Conservation (phyloP, 2,329 filamentous ascomycete genomes). For the Aspergillus novofumigatus region DNA sequence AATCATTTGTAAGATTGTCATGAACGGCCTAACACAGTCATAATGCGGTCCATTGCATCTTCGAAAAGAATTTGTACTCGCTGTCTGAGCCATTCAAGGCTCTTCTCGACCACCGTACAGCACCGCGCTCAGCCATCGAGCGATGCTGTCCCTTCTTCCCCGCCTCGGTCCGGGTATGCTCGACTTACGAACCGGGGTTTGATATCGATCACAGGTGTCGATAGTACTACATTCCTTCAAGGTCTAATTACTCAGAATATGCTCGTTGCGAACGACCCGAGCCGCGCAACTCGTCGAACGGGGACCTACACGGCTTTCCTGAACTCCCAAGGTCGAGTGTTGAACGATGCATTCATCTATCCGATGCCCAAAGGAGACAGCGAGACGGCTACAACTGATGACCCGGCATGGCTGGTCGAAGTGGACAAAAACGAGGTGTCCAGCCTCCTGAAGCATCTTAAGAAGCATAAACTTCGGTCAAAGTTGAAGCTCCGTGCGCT, state of each 20-base stretch:
- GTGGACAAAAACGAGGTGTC: slow-evolving; percentile 67
- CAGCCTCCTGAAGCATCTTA: slow-evolving; percentile 66
- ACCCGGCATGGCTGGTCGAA: slow-evolving; percentile 67
- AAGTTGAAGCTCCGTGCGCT: slow-evolving; percentile 69
- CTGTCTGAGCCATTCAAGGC: slow-evolving; percentile 23
- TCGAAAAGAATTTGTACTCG: slow-evolving; percentile 25
- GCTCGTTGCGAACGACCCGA: slow-evolving; percentile 42
- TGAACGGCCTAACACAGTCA: slow-evolving; percentile 10
- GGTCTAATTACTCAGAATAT: slow-evolving; percentile 78
- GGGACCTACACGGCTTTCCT: slow-evolving; percentile 81
- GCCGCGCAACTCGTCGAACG: slow-evolving; percentile 30
- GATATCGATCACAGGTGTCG: slow-evolving; percentile 72
- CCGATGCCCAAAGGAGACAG: slow-evolving; percentile 45
- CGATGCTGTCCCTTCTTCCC: slow-evolving; percentile 27
- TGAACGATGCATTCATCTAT: slow-evolving; percentile 91
- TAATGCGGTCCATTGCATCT: slow-evolving; percentile 29
- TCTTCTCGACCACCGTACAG: slow-evolving; percentile 28
- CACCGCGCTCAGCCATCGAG: slow-evolving; percentile 14
- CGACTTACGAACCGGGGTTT: slow-evolving; percentile 68
- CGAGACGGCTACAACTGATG: slow-evolving; percentile 16
- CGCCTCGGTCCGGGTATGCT: slow-evolving; percentile 45
- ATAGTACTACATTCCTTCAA: slow-evolving; percentile 81
- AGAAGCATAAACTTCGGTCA: slow-evolving; percentile 78
- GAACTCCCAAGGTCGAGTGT: slow-evolving; percentile 75
- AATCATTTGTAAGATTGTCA: slow-evolving; percentile 2